Percentiles rank a stretch among this genome's conserved stretches.
Conservation (phyloP, 2,329 filamentous ascomycete genomes). For the Curvularia eragrostidis region DNA sequence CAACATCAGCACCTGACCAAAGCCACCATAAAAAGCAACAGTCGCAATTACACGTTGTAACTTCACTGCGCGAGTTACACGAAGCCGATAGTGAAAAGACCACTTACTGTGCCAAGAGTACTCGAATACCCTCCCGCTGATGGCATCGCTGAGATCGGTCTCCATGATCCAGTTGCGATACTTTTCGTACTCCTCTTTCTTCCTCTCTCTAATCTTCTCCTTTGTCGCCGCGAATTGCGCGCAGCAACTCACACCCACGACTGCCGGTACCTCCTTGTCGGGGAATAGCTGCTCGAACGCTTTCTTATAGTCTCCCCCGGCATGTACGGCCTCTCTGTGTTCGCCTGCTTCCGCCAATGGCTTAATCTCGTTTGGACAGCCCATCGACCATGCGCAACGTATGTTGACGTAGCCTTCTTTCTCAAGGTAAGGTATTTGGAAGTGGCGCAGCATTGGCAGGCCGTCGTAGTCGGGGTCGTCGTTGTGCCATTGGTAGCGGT, state of each 20-base stretch:
- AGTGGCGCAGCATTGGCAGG: constrained; percentile 56
- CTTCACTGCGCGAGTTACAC: constrained; percentile 2
- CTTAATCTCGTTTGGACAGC: constrained; percentile 60
- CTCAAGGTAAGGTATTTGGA: constrained; percentile 58
- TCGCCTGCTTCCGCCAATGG: constrained; percentile 53
- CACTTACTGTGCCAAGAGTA: constrained; percentile 66
- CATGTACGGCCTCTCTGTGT: constrained; percentile 54
- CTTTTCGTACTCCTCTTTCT: constrained; percentile 57
- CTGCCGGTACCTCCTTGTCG: constrained; percentile 48
- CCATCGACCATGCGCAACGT: constrained; percentile 60
- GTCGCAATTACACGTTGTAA: not conserved
- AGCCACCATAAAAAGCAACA: not conserved
- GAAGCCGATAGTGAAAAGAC: not conserved
- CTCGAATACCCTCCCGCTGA: constrained; percentile 63
- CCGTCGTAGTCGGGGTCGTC: constrained; percentile 61
- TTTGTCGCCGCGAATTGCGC: constrained; percentile 62
- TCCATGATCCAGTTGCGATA: constrained; percentile 58
- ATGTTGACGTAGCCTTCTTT: constrained; percentile 62
- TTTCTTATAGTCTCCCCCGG: constrained; percentile 57
- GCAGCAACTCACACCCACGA: constrained; percentile 61
- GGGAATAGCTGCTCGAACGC: constrained; percentile 61
- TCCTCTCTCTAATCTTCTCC: constrained; percentile 55
- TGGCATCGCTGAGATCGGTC: constrained; percentile 56
- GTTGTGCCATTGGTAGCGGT: constrained; percentile 58
- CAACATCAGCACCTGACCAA: constrained; percentile 24